Evolutionary conservation across 768 basidiomycete species (phyloP), one percentile per base, ranked within the genome.

Genomic region (Boletales sp.): DNA sequence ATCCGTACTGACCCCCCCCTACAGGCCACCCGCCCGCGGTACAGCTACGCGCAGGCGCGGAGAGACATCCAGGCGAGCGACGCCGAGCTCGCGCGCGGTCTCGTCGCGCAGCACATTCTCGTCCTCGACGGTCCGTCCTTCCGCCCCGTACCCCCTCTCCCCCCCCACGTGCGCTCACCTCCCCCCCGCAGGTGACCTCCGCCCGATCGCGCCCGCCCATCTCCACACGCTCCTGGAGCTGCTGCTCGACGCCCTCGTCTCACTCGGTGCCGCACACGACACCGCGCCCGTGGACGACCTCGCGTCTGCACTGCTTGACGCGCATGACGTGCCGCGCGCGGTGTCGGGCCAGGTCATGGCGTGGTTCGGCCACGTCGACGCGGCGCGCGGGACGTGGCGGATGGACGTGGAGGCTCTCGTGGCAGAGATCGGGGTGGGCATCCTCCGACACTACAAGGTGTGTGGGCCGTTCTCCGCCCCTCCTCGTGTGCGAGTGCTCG

Each of bases 31-130:
- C 62, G 64, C 52, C 82, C 57, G 80, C 84, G 1, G 14, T 68
- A 48, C 31, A 66, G 50, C 43, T 86, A 86, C 54, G 76, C 80
- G 8, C 79, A 85, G 40, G 83, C 88, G 5, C 73, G 72, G 41
- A 65, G 68, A 8, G 77, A 81, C 43, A 77, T 94, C 7, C 94
- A 97, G 60, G 90, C 93, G 4, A 92, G 90, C 63, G 87, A 93
- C 48, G 69, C 60, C 0, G 93, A 97, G 63, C 68, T 97, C 18
- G 73, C 73, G 8, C 65, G 55, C 15, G 90, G 85, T 2, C 66
- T 97, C 29, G 77, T 70, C 45, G 79, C 82, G n/a, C 76, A 77
- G 38, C 84, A 84, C 5, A 80, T 97, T 21, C 81, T 97, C 14
- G 72, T 81, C 43, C 72, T 94, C 3, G 76, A 87, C 50, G 86